A percentile compares a stretch with the other conserved stretches of the same genome.
Evolutionary conservation across 495 filamentous ascomycete genomes (phyloP).

Genomic region (Penicillium odoratum): DNA sequence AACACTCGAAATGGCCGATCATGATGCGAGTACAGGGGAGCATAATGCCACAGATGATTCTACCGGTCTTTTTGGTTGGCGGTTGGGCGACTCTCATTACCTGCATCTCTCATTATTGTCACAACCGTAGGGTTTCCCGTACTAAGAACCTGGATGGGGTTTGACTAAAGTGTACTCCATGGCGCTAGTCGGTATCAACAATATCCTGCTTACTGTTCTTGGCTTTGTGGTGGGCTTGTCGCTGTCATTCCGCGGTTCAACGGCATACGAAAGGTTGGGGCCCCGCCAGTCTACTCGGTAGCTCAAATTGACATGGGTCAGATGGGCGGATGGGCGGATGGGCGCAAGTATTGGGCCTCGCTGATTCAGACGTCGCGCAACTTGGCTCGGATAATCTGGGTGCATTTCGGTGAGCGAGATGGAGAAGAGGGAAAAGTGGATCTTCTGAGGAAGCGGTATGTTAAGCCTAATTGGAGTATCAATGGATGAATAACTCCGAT

Average conservation of each 20-base stretch:
- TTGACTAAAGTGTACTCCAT: slow-evolving; percentile 5
- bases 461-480: background rate
- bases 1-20: slow-evolving; percentile 79
- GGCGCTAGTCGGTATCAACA: slow-evolving; percentile 54
- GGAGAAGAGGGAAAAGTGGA: slow-evolving; percentile 64
- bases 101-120: slow-evolving; percentile 53
- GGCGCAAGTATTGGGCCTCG: slow-evolving; percentile 74
- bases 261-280: slow-evolving; percentile 74
- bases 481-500: slow-evolving; percentile 9
- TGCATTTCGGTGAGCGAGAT: slow-evolving; percentile 68
- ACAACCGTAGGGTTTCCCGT: slow-evolving; percentile 41
- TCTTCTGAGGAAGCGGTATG: slow-evolving; percentile 66
- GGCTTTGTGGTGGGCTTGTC: slow-evolving; percentile 89
- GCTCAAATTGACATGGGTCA: slow-evolving; percentile 13
- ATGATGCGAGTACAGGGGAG: slow-evolving; percentile 80
- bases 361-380: slow-evolving; percentile 71
- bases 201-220: slow-evolving; percentile 75
- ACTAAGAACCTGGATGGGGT: background rate
- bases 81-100: slow-evolving; percentile 72
- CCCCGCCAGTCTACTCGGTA: background rate
- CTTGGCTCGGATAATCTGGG: slow-evolving; percentile 76
- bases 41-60: slow-evolving; percentile 76
- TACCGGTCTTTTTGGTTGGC: slow-evolving; percentile 67
- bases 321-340: slow-evolving; percentile 69
- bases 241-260: slow-evolving; percentile 79